Conservation (phyloP, 352 stramenopile genomes). For the Pythium inflatum region DNA sequence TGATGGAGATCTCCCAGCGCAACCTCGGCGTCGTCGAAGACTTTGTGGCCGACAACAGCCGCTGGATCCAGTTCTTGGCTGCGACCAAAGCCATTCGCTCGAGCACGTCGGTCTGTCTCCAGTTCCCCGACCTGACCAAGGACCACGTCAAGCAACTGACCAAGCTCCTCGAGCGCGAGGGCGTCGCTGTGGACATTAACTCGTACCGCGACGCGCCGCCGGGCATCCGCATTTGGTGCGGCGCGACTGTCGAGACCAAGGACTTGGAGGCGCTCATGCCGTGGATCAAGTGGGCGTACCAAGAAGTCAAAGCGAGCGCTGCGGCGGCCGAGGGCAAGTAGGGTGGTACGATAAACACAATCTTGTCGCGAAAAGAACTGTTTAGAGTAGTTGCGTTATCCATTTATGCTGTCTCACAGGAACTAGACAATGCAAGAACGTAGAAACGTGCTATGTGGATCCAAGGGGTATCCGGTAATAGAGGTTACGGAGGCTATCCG, state of each 20-base stretch:
- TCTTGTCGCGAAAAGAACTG: neutral
- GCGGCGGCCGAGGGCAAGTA: neutral
- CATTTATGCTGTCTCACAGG: neutral
- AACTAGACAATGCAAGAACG: neutral
- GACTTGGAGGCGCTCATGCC: slow-evolving; percentile 98
- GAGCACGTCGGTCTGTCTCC: slow-evolving; percentile 98
- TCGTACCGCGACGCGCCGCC: slow-evolving; percentile 98
- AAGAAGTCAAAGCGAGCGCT: slow-evolving; percentile 78
- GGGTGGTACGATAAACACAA: no score
- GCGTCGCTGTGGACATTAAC: slow-evolving; percentile 97
- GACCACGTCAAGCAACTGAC: slow-evolving; percentile 97
- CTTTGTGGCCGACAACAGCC: slow-evolving; percentile 95
- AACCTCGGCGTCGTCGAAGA: slow-evolving; percentile 96
- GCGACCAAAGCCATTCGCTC: slow-evolving; percentile 93
- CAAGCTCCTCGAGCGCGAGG: slow-evolving; percentile 94
- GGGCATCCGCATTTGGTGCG: slow-evolving; percentile 98
- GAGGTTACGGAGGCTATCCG: neutral
- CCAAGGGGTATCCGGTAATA: neutral
- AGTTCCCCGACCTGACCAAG: slow-evolving; percentile 91
- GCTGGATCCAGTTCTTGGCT: slow-evolving; percentile 98
- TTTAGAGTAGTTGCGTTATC: neutral
- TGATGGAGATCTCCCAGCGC: slow-evolving; percentile 93
- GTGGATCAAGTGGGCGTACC: slow-evolving; percentile 98
- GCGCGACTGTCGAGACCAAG: slow-evolving; percentile 97
- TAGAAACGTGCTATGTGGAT: neutral